Conservation (phyloP, 805 yeast genomes). For the Nakazawaea laoshanensis region DNA sequence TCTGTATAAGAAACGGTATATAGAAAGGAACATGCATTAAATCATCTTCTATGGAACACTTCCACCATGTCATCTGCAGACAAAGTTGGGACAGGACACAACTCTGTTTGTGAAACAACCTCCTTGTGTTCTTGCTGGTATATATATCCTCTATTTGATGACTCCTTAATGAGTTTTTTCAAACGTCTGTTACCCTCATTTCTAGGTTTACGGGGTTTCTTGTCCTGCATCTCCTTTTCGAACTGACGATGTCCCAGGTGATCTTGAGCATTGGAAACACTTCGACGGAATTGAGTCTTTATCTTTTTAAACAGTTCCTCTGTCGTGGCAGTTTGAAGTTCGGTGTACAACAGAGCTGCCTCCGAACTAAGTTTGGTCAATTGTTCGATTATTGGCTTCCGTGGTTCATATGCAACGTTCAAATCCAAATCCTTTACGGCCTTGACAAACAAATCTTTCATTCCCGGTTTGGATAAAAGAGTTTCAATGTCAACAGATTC, state of each 20-base stretch:
- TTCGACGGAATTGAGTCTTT: constrained; percentile 11
- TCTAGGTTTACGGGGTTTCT: not conserved
- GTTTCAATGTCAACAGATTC: constrained; percentile 57
- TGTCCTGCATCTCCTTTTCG: not conserved
- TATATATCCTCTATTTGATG: constrained; percentile 4
- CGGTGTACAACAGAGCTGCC: constrained; percentile 16
- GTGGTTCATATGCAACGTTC: constrained; percentile 11
- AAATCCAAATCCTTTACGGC: constrained; percentile 12
- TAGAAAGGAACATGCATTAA: not conserved
- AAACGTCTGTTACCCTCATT: not conserved
- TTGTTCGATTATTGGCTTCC: constrained; percentile 16
- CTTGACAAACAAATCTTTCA: constrained; percentile 17
- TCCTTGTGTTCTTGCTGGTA: not conserved
- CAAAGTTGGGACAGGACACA: no score
- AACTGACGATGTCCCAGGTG: constrained; percentile 10
- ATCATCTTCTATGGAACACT: constrained; percentile 1
- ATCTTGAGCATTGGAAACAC: constrained; percentile 13
- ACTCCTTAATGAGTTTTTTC: constrained; percentile 3
- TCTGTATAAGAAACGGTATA: not conserved
- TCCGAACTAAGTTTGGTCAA: constrained; percentile 19
- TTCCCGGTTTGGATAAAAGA: constrained; percentile 34
- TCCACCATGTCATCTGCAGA: constrained; percentile 15
- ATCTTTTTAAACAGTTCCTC: constrained; percentile 20
- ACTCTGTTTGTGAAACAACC: not conserved
- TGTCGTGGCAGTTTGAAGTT: constrained; percentile 21